Evolutionary conservation across 805 yeast species (phyloP), one percentile per base, ranked within the genome.

Genomic region (Yamadazyma nakazawae): DNA sequence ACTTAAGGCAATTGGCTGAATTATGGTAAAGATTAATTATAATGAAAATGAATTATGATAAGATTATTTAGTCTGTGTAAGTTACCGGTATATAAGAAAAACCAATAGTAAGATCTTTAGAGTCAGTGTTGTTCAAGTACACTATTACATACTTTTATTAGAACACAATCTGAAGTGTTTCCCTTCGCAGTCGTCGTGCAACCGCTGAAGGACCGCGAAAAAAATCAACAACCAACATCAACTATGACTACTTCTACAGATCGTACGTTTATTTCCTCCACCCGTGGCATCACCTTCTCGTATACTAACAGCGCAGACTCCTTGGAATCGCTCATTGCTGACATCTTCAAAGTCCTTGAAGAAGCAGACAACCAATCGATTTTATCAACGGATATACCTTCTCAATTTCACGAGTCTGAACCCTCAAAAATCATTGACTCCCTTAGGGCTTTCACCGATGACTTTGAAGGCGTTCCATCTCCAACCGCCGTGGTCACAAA

Each of bases 401-500:
- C 58, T 2, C 60, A 61, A 2, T 81, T 81, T 53, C 66, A 58
- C 48, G 85, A 81, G 56, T 43, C 56, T 1, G 67, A 74, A 34
- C 74, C 82, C 1, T 54, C 60, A 5, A 62, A 63, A 37, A 72
- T 83, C 17, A 65, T 72, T 21, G 62, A 62, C 1, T 71, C 83
- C 0, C 76, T 73, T 48, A 51, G 62, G 28, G 62, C 58, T 25
- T 74, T 60, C 54, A 50, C 72, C 14, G 68, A 69, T 21, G 43
- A 58, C 19, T 59, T 58, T 28, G 64, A 63, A 34, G 58, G 56
- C 30, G 39, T 53, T 45, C 9, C 26, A 3, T 56, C 44, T 19
- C 57, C 59, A 3, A 74, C 78, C 0, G 72, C 80, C 0, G 68
- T 84, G n/a, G 25, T 55, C 0, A 62, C 67, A 4, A 78, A 77